These are phyloP conservation scores for Begonia fuchsioides DNA, from an alignment of 306 rosid species.

Conservation along the genomic window DNA sequence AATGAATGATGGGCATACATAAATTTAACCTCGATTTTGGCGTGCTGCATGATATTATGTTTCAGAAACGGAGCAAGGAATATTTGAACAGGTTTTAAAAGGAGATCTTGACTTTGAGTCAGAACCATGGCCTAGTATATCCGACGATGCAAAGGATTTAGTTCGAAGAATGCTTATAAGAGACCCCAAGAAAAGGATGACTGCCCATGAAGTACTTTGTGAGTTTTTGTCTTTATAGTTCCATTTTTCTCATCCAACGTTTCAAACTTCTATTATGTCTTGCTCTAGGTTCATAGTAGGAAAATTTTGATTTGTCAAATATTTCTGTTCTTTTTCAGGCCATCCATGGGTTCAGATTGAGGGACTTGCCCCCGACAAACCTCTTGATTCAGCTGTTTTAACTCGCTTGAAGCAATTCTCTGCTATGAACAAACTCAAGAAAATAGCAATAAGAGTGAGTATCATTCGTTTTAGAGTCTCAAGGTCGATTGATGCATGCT, in stretches of 20 bases:
- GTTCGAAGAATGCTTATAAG: constrained; percentile 76
- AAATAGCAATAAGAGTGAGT: constrained; percentile 86
- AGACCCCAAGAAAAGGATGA: constrained; percentile 74
- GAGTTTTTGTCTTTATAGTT: constrained; percentile 26
- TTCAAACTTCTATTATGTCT: not conserved
- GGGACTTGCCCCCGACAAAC: constrained; percentile 80
- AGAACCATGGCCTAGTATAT: constrained; percentile 95
- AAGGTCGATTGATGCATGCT: too few relatives aligned
- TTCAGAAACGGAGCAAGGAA: constrained; percentile 88
- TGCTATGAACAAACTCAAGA: constrained; percentile 79
- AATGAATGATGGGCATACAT: constrained; percentile 2
- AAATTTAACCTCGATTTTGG: constrained; percentile 7
- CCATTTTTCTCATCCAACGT: not conserved
- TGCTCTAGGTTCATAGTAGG: too few relatives aligned
- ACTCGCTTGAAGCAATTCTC: constrained; percentile 92
- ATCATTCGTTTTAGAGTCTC: constrained; percentile 5
- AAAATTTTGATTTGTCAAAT: too few relatives aligned
- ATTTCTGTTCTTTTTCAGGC: constrained; percentile 31
- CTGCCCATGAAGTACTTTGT: constrained; percentile 94
- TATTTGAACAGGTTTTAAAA: constrained; percentile 91
- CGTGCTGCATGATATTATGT: constrained; percentile 8
- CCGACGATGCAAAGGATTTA: constrained; percentile 81
- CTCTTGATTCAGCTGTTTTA: constrained; percentile 86
- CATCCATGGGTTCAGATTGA: constrained; percentile 86
- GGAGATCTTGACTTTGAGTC: constrained; percentile 83